Base-by-base conservation (phyloP, 352 stramenopile species). In the Phytopythium kandeliae region DNA sequence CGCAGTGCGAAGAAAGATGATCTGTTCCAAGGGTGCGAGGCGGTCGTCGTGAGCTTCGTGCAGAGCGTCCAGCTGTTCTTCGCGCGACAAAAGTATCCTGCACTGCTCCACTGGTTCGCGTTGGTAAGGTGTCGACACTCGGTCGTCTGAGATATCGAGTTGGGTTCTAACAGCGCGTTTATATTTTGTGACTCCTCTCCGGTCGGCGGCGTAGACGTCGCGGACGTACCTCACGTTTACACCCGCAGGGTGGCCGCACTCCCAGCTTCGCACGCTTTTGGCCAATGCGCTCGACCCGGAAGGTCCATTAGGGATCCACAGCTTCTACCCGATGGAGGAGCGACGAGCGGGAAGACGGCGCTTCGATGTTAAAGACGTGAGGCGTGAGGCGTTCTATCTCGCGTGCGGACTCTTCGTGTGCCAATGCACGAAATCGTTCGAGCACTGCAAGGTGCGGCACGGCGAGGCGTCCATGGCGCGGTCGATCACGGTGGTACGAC, bases 31-130 rank as follows among this genome's bases (percentile, higher is more conserved):
- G 67, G 55, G 0, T 63, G 86, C 26, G 81, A 73, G 17, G 52
- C 69, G 0, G 55, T 62, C 13, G 78, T 81, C 35, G 51, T 73
- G 26, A 51, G 60, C 8, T 89, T 91, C 55, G 65, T 89, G 1
- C 79, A 95, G 45, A 86, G 64, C 53, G 68, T 90, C 12, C 76
- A 85, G 25, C 55, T 89, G 0, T 95, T 90, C 55, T 95, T 93
- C 45, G 80, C 85, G 11, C 75, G 70, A 5, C 78, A 91, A 43
- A 89, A 90, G 47, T 91, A 92, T 30, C 82, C 85, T 21, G 87
- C 78, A 31, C 67, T 95, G 24, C 48, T 95, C 1, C 63, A 87
- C 42, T 95, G 85, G 85, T 90, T 93, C 54, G 78, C 78, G 33
- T 71, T 85, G 76, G 84, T 92, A 68, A 35, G 19, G 28, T 49